Conservation (phyloP, 768 basidiomycete species). For the Psilocybe cyanescens region DNA sequence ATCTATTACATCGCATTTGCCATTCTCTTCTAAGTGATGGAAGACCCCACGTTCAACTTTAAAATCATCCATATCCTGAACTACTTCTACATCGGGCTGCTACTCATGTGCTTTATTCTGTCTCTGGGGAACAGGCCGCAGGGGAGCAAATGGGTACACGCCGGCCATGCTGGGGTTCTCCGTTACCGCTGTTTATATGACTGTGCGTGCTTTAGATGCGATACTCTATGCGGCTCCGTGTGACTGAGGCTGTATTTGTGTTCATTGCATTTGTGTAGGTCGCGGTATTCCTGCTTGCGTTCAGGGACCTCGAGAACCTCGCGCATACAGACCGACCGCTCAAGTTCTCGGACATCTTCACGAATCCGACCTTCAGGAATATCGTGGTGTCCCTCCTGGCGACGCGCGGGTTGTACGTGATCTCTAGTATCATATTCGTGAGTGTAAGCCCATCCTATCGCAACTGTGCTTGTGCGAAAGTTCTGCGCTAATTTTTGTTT, state of each 20-base stretch:
- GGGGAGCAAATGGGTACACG: constrained; percentile 89
- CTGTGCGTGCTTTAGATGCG: constrained; percentile 46
- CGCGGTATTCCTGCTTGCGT: constrained; percentile 80
- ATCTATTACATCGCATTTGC: constrained; percentile 92
- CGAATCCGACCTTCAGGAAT: constrained; percentile 82
- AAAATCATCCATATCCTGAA: constrained; percentile 70
- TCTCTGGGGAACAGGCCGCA: constrained; percentile 92
- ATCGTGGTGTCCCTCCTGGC: constrained; percentile 86
- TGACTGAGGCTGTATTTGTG: too few relatives aligned
- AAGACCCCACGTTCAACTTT: constrained; percentile 61
- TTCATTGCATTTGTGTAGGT: constrained; percentile 40
- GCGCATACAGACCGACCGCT: constrained; percentile 49
- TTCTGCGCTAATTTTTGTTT: too few relatives aligned
- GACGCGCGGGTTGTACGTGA: constrained; percentile 87
- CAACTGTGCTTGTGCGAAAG: neutral
- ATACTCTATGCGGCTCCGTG: too few relatives aligned
- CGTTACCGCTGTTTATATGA: constrained; percentile 95
- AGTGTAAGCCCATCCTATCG: constrained; percentile 32
- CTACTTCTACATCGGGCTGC: constrained; percentile 86
- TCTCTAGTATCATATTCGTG: constrained; percentile 85
- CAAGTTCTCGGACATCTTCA: constrained; percentile 63
- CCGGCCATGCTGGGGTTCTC: constrained; percentile 86
- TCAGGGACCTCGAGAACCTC: constrained; percentile 76
- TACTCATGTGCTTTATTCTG: constrained; percentile 87
- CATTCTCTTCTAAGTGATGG: constrained; percentile 76